Conservation (phyloP, 371 early-diverging fungal genomes). For the Vairimorpha apis region DNA sequence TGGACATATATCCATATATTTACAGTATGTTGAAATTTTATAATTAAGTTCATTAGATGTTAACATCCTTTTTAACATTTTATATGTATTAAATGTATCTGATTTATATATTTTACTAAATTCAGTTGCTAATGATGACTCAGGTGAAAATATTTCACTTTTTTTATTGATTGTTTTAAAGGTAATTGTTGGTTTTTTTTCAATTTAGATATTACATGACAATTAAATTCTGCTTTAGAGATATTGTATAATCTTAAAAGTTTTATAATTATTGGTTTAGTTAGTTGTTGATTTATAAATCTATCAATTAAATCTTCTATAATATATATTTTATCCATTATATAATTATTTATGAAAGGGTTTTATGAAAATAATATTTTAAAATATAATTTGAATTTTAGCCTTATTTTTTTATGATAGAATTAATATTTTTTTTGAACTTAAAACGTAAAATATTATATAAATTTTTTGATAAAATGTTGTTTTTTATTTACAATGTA, state of each 20-base stretch:
- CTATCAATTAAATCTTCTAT: not conserved
- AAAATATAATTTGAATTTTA: too few species aligned
- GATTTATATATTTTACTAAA: not conserved
- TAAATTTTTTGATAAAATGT: too few species aligned
- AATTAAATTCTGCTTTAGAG: not conserved
- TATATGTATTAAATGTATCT: not conserved
- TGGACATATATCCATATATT: not conserved
- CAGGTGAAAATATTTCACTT: not conserved
- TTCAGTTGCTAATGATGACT: not conserved
- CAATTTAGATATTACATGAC: not conserved
- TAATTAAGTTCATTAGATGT: not conserved
- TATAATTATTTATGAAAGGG: too few species aligned
- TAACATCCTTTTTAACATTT: not conserved
- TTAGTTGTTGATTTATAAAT: not conserved
- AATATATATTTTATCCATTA: too few species aligned
- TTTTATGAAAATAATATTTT: too few species aligned
- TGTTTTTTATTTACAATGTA: too few species aligned
- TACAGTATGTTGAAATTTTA: not conserved
- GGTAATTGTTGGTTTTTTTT: not conserved
- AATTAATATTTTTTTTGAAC: too few species aligned
- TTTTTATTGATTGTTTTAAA: not conserved
- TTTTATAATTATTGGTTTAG: not conserved
- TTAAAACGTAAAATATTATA: too few species aligned
- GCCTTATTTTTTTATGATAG: too few species aligned
- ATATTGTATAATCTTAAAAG: not conserved